phyloP scores from a whole-genome alignment of 2,329 filamentous ascomycete species.

The Colletotrichum camelliae region DNA sequence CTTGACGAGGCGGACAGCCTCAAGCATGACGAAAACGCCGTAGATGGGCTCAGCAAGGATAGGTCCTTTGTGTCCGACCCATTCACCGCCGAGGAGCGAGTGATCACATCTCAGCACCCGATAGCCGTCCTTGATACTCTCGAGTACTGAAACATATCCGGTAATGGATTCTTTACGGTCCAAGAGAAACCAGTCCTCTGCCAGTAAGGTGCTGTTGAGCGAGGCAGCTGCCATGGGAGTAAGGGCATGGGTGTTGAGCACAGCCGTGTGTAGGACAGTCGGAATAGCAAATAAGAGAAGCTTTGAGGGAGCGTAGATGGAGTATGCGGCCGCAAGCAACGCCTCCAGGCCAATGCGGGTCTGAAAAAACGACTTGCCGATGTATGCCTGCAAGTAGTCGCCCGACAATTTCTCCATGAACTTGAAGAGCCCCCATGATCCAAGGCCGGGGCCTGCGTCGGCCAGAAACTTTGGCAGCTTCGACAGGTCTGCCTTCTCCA shows the following conservation, averaged over 20 bases:
- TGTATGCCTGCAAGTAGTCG: slow-evolving; percentile 48
- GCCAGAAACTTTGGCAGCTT: slow-evolving; percentile 60
- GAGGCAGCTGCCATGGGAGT: slow-evolving; percentile 62
- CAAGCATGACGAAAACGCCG: slow-evolving; percentile 93
- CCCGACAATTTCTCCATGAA: slow-evolving; percentile 47
- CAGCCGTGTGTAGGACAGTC: slow-evolving; percentile 72
- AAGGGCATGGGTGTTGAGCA: slow-evolving; percentile 77
- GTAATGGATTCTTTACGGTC: slow-evolving; percentile 87
- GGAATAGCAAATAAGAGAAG: slow-evolving; percentile 72
- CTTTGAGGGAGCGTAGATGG: slow-evolving; percentile 71
- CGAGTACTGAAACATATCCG: slow-evolving; percentile 89
- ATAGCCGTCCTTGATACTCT: slow-evolving; percentile 74
- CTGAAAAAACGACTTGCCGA: slow-evolving; percentile 68
- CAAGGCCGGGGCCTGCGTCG: slow-evolving; percentile 69
- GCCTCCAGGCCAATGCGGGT: slow-evolving; percentile 77
- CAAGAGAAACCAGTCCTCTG: slow-evolving; percentile 75
- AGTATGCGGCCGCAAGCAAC: slow-evolving; percentile 68
- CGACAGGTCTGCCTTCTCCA: slow-evolving; percentile 66
- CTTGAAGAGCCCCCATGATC: slow-evolving; percentile 70
- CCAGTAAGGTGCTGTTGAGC: slow-evolving; percentile 70
- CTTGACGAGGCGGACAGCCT: slow-evolving; percentile 84
- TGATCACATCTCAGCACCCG: slow-evolving; percentile 92
- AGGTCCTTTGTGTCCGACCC: slow-evolving; percentile 64
- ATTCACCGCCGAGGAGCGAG: slow-evolving; percentile 91
- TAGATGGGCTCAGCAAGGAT: slow-evolving; percentile 85